Percentiles rank a stretch among this genome's conserved stretches.
Evolutionary conservation across 371 early-diverging fungal species (phyloP).

Genomic region (Rhizomucor miehei): DNA sequence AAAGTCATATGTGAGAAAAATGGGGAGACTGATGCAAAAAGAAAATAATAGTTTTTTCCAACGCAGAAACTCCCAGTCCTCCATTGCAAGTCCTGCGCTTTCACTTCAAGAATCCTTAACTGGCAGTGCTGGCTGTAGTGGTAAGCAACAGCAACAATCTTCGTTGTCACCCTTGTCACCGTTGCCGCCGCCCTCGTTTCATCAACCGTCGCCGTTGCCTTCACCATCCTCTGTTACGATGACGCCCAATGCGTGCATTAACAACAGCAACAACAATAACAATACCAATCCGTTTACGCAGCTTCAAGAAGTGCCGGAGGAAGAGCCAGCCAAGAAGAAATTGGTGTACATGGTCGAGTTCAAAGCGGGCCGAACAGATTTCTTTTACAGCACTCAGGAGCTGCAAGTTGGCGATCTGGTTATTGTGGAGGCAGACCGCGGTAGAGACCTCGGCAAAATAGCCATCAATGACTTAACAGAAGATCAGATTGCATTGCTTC

Average conservation of each 20-base stretch:
- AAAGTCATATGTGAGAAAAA: too few relatives aligned
- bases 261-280: too few relatives aligned
- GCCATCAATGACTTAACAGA: constrained; percentile 58
- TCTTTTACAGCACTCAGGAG: constrained; percentile 64
- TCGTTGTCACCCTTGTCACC: constrained; percentile 7
- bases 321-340: constrained; percentile 24
- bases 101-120: too few relatives aligned
- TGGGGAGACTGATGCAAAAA: too few relatives aligned
- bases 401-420: constrained; percentile 70
- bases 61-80: too few relatives aligned
- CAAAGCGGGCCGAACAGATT: constrained; percentile 81
- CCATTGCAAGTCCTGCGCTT: too few relatives aligned
- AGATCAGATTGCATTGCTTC: constrained; percentile 44
- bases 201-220: constrained; percentile 8
- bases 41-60: too few relatives aligned
- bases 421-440: constrained; percentile 96
- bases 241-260: constrained; percentile 1
- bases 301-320: constrained; percentile 7
- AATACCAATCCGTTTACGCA: constrained; percentile 2
- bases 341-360: constrained; percentile 80
- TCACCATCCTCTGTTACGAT: constrained; percentile 6
- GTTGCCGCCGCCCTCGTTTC: constrained; percentile 1
- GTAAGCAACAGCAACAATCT: constrained; percentile 1
- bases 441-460: constrained; percentile 91
- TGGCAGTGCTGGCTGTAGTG: too few relatives aligned